Conservation (phyloP, 1,284 basidiomycete species). For the Anthracocystis setariae region DNA sequence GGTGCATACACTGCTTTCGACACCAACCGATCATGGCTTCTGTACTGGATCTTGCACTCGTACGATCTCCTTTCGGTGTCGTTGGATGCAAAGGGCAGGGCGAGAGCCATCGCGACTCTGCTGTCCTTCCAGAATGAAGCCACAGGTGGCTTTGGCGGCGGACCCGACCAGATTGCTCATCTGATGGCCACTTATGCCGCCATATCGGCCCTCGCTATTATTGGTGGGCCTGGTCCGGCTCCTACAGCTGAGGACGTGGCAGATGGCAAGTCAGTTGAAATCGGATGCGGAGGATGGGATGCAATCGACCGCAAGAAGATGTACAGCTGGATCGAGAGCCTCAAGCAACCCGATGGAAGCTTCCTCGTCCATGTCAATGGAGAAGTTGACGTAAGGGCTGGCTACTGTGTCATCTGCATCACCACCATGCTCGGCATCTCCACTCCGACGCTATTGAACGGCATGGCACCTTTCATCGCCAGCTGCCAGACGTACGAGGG, state of each 20-base stretch:
- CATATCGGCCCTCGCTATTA: conserved; percentile 83
- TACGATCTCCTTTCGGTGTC: conserved; percentile 57
- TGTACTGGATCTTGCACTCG: conserved; percentile 65
- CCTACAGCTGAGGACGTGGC: conserved; percentile 50
- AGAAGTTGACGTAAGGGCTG: conserved; percentile 90
- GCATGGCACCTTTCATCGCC: conserved; percentile 70
- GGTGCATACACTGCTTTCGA: conserved; percentile 62
- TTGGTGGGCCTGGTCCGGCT: conserved; percentile 73
- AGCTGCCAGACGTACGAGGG: conserved; percentile 98
- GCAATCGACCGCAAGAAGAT: conserved; percentile 72
- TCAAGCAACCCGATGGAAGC: conserved; percentile 93
- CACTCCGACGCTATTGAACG: conserved; percentile 82
- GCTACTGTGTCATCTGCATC: conserved; percentile 80
- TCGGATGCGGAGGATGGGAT: conserved; percentile 67
- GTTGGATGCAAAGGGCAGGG: conserved; percentile 44
- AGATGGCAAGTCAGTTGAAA: conserved; percentile 72
- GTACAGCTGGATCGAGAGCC: conserved; percentile 88
- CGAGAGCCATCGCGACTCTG: conserved; percentile 62
- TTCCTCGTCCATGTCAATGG: conserved; percentile 88
- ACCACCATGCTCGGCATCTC: conserved; percentile 80
- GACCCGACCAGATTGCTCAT: conserved; percentile 87
- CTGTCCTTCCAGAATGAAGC: conserved; percentile 62
- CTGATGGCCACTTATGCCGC: conserved; percentile 90
- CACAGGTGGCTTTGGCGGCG: conserved; percentile 87
- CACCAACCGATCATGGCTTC: conserved; percentile 64